phyloP scores from a whole-genome alignment of 2,329 filamentous ascomycete genomes.

The Ilyonectria sp. region DNA sequence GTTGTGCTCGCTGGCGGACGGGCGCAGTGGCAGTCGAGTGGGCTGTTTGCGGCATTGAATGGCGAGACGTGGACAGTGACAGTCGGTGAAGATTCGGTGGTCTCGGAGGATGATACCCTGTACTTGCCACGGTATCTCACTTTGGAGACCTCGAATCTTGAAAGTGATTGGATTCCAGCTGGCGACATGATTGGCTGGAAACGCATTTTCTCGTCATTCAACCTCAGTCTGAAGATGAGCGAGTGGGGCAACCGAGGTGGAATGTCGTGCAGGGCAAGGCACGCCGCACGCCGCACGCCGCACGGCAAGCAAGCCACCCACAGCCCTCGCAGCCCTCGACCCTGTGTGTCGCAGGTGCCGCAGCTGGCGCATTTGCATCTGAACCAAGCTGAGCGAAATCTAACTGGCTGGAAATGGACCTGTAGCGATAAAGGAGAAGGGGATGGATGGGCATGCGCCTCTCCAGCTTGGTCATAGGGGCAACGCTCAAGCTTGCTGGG shows the following conservation, averaged over 20 bases:
- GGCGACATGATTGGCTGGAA: constrained; percentile 37
- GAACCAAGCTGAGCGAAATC: constrained; percentile 8
- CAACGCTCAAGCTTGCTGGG: neutral
- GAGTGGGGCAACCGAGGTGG: constrained; percentile 41
- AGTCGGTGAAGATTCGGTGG: constrained; percentile 44
- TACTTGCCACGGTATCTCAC: constrained; percentile 1
- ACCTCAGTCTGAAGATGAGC: constrained; percentile 38
- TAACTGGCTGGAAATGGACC: neutral
- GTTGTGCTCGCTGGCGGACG: constrained; percentile 1
- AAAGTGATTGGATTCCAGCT: constrained; percentile 15
- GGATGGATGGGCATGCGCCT: neutral
- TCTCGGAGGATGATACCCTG: constrained; percentile 34
- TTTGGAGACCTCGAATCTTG: constrained; percentile 11
- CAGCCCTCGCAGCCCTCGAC: constrained; percentile 4
- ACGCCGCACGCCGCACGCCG: constrained; percentile 37
- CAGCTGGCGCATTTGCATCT: constrained; percentile 15
- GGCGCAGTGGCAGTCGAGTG: constrained; percentile 26
- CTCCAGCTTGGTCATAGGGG: neutral
- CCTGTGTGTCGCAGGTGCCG: constrained; percentile 1
- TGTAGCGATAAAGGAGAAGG: neutral
- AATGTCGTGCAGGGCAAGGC: constrained; percentile 47
- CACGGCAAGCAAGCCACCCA: constrained; percentile 42
- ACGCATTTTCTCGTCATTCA: constrained; percentile 34
- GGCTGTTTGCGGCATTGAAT: constrained; percentile 35
- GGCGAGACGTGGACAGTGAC: constrained; percentile 29